Evolutionary conservation across 1,139 yeast species (phyloP).

Genomic region (Taphrina flavorubra): DNA sequence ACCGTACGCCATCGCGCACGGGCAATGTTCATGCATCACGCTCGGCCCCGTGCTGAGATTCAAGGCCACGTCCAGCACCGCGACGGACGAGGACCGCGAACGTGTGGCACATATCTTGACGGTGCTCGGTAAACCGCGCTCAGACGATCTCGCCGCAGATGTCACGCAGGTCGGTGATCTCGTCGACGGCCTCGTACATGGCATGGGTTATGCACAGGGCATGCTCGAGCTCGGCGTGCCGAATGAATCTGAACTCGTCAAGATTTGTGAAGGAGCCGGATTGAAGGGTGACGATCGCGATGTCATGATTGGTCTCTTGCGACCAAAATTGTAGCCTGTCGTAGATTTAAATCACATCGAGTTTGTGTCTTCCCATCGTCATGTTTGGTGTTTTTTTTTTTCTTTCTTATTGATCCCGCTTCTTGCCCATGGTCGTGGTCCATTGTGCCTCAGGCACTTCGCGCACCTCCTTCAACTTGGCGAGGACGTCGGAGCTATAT

Average conservation of each 20-base stretch:
- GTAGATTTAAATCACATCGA: background rate
- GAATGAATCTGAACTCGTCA: conserved; percentile 5
- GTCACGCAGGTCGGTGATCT: conserved; percentile 31
- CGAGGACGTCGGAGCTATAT: conserved; percentile 11
- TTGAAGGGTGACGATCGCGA: conserved; percentile 16
- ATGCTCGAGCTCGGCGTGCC: conserved; percentile 30
- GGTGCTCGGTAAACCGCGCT: background rate
- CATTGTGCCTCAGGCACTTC: background rate
- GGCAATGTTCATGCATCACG: conserved; percentile 39
- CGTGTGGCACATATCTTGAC: conserved; percentile 20
- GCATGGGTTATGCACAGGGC: conserved; percentile 24
- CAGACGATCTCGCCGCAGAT: conserved; percentile 12
- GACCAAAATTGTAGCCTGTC: conserved; percentile 14
- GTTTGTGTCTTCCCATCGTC: background rate
- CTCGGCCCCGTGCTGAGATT: conserved; percentile 31
- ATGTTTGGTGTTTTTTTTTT: background rate
- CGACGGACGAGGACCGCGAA: conserved; percentile 15
- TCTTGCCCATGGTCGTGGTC: conserved; percentile 30
- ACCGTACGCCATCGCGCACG: conserved; percentile 38
- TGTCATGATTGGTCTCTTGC: conserved; percentile 22
- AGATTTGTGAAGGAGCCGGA: conserved; percentile 27
- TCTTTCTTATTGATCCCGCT: background rate
- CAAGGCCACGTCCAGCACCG: conserved; percentile 21
- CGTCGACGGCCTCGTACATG: conserved; percentile 17
- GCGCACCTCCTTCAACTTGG: conserved; percentile 8